Percentiles rank a stretch among this genome's conserved stretches.
Evolutionary conservation across 768 basidiomycete species (phyloP).

Genomic region (Lactifluus echinatus): DNA sequence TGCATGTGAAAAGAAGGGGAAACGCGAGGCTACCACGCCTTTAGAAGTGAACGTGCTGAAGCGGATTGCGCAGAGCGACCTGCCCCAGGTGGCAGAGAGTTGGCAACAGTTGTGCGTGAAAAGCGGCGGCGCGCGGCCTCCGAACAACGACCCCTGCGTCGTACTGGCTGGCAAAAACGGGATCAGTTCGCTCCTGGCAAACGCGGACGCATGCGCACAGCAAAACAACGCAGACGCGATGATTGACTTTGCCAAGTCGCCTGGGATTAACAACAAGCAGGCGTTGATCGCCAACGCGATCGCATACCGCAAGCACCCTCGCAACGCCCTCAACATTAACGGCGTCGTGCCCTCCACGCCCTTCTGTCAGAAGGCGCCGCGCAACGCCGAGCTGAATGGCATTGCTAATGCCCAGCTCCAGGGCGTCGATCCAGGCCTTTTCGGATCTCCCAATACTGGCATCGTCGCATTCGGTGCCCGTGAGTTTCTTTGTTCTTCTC

Average conservation of each 20-base stretch:
- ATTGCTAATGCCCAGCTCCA: conserved; percentile 48
- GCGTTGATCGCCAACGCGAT: conserved; percentile 37
- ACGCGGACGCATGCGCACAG: conserved; percentile 40
- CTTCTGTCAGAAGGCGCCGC: conserved; percentile 49
- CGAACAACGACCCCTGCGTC: conserved; percentile 35
- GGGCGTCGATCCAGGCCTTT: conserved; percentile 44
- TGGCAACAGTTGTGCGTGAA: conserved; percentile 39
- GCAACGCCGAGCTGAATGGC: conserved; percentile 40
- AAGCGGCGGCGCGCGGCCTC: conserved; percentile 32
- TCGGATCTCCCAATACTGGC: conserved; percentile 41
- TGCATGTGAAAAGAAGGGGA: conserved; percentile 8
- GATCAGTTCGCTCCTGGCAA: conserved; percentile 36
- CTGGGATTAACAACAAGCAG: conserved; percentile 32
- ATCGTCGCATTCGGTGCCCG: conserved; percentile 39
- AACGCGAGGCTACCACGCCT: conserved; percentile 14
- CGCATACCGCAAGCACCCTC: conserved; percentile 35
- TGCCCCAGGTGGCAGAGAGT: conserved; percentile 30
- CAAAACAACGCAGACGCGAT: conserved; percentile 42
- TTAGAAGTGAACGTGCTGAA: not conserved
- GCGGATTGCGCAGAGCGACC: conserved; percentile 32
- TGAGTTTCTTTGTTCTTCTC: conserved; percentile 24
- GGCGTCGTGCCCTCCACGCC: conserved; percentile 39
- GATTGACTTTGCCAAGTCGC: conserved; percentile 41
- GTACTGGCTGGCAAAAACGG: conserved; percentile 33
- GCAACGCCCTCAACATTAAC: conserved; percentile 36